Base-by-base conservation (phyloP, 140 eudicot genomes). In the Oenanthe javanica region DNA sequence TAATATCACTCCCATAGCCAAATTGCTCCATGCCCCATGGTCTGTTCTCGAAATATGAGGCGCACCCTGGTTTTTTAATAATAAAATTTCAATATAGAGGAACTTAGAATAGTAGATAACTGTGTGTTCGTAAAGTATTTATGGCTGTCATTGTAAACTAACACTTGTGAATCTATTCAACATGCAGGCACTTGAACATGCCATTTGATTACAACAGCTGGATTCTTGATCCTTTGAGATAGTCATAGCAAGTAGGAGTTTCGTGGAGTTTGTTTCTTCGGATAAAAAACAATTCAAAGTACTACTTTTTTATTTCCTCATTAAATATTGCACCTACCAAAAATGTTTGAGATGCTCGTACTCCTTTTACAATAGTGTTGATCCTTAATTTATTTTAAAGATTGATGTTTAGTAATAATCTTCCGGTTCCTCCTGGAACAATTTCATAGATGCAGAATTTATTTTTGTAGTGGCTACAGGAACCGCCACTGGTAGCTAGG, bases 241-340 rank as follows among this genome's bases (percentile, higher is more conserved):
- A 18, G 51, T 38, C 76, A 72, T 42, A 72, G 76, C 48, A 42
- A 72, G 76, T 42, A 72, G 52, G 77, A 2, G 77, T 2, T 72
- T 19, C 15, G 4, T 72, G 77, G 77, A 72, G 23, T 51, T 43
- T 72, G 51, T 43, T 67, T 72, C 43, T 72, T 43, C 50, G 9
- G 36, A 21, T 16, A 15, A 3, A 46, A 72, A 72, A 31, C 18
- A 43, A 42, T 19, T 72, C 15, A 72, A 16, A 72, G 6, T 11
- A 19, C 15, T 72, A 72, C 76, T 42, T 5, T 67, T 25, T 0
- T 27, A 67, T 67, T 67, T 12, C 45, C 21, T 12, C 19, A 67
- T 27, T 23, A 67, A 12, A 67, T 5, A 31, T 67, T 67, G 73
- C 45, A 67, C 21, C 19, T 67, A 12, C 21, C 21, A 31, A 27